Percentiles rank a stretch among this genome's conserved stretches.
These are phyloP conservation scores for Nakaseomyces nivariensis DNA, from an alignment of 1,139 yeast genomes.

Conservation along the genomic window DNA sequence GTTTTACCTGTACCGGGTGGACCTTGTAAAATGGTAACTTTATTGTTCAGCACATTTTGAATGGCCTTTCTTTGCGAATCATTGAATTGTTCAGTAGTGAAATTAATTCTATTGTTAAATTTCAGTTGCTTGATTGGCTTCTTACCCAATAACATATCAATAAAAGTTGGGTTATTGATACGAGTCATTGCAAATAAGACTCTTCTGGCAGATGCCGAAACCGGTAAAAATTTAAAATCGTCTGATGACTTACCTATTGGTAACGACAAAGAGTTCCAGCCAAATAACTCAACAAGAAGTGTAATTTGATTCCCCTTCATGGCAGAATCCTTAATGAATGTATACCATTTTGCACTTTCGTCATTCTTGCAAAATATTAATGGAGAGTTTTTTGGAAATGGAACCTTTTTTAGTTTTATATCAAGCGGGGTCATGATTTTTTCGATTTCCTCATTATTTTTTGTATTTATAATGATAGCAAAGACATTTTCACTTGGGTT, in stretches of 20 bases:
- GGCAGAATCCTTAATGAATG: conserved; percentile 34
- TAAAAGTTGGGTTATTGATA: conserved; percentile 47
- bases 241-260: conserved; percentile 32
- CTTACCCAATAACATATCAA: conserved; percentile 50
- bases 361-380: conserved; percentile 33
- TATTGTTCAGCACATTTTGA: conserved; percentile 58
- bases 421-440: conserved; percentile 32
- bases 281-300: conserved; percentile 42
- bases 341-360: conserved; percentile 38
- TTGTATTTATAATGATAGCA: conserved; percentile 29
- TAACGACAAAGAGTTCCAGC: conserved; percentile 46
- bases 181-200: conserved; percentile 56
- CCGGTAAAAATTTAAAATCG: conserved; percentile 46
- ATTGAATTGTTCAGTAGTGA: conserved; percentile 42
- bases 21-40: conserved; percentile 56
- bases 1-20: conserved; percentile 69
- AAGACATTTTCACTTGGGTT: conserved; percentile 37
- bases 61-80: conserved; percentile 59
- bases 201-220: conserved; percentile 52
- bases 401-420: conserved; percentile 32
- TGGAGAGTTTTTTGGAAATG: conserved; percentile 37
- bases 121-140: conserved; percentile 49
- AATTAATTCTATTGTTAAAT: conserved; percentile 45
- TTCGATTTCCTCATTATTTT: conserved; percentile 31
- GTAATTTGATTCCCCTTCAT: conserved; percentile 32